phyloP scores from a whole-genome alignment of 257 asterid species.

The Euphrasia confusa region DNA sequence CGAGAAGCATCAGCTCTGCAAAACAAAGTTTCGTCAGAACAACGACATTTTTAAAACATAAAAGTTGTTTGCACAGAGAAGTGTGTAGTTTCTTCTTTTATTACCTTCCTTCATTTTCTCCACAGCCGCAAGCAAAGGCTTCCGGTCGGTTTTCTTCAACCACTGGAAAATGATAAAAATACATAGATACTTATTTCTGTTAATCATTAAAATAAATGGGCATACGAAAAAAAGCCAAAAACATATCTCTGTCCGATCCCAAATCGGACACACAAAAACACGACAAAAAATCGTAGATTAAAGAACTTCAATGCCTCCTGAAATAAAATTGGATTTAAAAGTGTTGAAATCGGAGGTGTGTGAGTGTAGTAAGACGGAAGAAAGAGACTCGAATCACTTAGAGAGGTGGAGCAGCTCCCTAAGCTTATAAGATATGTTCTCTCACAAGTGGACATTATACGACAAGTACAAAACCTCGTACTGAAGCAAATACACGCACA shows the following conservation, averaged over 20 bases:
- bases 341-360: too few relatives aligned
- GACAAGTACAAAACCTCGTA: too few relatives aligned
- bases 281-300: not conserved
- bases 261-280: not conserved
- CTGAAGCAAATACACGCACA: too few relatives aligned
- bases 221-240: not conserved
- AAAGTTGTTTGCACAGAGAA: constrained; percentile 6
- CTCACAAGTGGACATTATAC: too few relatives aligned
- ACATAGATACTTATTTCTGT: not conserved
- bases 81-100: not conserved
- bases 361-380: too few relatives aligned
- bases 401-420: too few relatives aligned
- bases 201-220: not conserved
- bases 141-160: constrained; percentile 75
- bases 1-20: constrained; percentile 98
- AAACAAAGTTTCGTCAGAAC: constrained; percentile 8
- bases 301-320: not conserved
- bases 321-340: not conserved
- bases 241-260: not conserved
- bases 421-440: too few relatives aligned
- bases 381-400: too few relatives aligned
- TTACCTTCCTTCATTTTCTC: constrained; percentile 80
- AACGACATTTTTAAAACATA: constrained; percentile 1
- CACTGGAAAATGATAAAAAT: constrained; percentile 47
- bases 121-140: constrained; percentile 84